These are phyloP conservation scores for Schizothecium vesticola DNA, from an alignment of 495 filamentous ascomycete genomes.

Conservation along the genomic window DNA sequence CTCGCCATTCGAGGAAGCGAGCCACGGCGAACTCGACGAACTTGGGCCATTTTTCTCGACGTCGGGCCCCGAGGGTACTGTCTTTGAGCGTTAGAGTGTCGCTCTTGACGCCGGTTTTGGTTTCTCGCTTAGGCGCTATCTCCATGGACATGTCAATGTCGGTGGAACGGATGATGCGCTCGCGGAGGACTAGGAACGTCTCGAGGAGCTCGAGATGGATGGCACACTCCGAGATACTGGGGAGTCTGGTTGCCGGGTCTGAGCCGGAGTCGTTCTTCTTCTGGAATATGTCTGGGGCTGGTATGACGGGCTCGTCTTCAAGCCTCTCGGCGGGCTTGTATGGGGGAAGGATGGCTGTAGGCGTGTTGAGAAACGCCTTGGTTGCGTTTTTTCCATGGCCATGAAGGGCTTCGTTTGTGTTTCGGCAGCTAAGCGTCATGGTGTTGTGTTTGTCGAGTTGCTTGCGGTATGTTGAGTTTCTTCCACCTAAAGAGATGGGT, in stretches of 20 bases:
- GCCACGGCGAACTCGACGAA: conserved; percentile 9
- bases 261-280: background rate
- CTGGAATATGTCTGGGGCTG: conserved; percentile 1
- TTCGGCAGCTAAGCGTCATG: conserved; percentile 5
- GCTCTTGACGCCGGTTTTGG: conserved; percentile 1
- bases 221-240: conserved; percentile 2
- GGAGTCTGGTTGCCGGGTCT: background rate
- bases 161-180: background rate
- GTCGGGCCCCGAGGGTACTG: background rate
- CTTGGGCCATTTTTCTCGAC: conserved; percentile 5
- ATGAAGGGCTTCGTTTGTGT: background rate
- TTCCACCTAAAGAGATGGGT: background rate
- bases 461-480: background rate
- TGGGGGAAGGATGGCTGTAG: no score
- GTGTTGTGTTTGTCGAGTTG: background rate
- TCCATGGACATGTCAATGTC: conserved; percentile 7
- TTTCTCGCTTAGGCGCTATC: conserved; percentile 1
- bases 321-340: background rate
- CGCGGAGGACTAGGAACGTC: conserved; percentile 3
- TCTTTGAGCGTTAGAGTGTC: conserved; percentile 9
- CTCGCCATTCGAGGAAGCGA: conserved; percentile 3
- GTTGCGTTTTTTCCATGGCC: background rate
- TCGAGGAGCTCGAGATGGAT: conserved; percentile 9
- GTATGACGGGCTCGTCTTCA: conserved; percentile 3
- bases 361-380: background rate